Evolutionary conservation across 2,329 filamentous ascomycete genomes (phyloP), one percentile per base, ranked within the genome.

Genomic region (Cladobotryum protrusum): DNA sequence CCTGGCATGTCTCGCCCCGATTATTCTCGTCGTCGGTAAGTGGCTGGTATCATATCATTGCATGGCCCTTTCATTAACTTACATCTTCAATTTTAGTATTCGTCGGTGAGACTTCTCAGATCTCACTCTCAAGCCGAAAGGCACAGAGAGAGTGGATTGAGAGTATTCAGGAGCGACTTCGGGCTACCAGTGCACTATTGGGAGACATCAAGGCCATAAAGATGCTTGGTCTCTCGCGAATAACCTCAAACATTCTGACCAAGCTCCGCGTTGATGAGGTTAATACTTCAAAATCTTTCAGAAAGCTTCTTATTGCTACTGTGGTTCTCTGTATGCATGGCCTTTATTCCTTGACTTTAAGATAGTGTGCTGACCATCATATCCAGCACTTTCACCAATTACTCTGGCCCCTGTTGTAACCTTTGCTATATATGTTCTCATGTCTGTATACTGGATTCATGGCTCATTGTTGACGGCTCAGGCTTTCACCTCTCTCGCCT

Each of bases 151-250:
- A 60, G 1, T 75, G 72, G 73, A 67, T 72, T 33, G 67, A 70
- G 43, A 66, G 62, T 20, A 70, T 75, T 12, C 67, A 76, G 56
- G 61, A 66, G 36, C 68, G 73, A 5, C 65, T 75, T 4, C 62
- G 66, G 5, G 61, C 68, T 4, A 75, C 72, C 0, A 61, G 65
- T 1, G 61, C 60, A 3, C 66, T 72, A 60, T 63, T 76, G 0
- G 62, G 62, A n/a, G 66, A 70, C 3, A 73, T 76, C 62, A 72
- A 73, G 52, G 65, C 69, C 20, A 63, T 75, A 18, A 75, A 74
- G 56, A 74, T 75, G 64, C 63, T 68, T 12, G 70, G 70, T 0
- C 54, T 69, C 1, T 45, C 59, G 0, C 44, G 50, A 1, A 49
- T 60, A 1, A 57, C 67, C 29, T 55, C 55, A 1, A 53, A 48